Evolutionary conservation across 495 filamentous ascomycete genomes (phyloP).

Genomic region (Glonium stellatum): DNA sequence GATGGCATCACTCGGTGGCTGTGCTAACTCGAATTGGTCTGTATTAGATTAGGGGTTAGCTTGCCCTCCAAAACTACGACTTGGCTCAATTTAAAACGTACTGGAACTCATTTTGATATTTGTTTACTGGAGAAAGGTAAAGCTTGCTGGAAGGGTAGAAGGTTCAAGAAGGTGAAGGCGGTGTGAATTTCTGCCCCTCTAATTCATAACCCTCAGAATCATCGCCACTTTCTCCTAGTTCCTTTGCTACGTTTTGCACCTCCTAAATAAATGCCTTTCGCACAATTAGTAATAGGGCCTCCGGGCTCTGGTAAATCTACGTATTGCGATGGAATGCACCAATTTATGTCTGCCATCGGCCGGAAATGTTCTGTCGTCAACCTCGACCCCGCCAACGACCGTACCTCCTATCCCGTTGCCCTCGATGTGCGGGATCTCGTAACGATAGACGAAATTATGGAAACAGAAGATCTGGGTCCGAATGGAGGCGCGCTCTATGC

Average conservation of each 20-base stretch:
- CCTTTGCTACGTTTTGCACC: not conserved
- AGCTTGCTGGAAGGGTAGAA: not conserved
- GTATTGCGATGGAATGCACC: conserved; percentile 97
- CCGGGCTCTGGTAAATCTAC: conserved; percentile 95
- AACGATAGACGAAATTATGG: conserved; percentile 89
- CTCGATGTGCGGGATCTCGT: conserved; percentile 86
- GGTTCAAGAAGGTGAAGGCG: not conserved
- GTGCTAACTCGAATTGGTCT: conserved; percentile 58
- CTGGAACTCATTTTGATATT: conserved; percentile 12
- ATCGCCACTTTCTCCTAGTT: not conserved
- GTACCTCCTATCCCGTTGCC: conserved; percentile 69
- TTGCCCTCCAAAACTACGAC: not conserved
- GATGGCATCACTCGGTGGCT: conserved; percentile 81
- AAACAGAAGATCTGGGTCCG: conserved; percentile 80
- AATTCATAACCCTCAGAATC: not conserved
- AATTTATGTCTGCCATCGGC: conserved; percentile 91
- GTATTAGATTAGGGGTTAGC: conserved; percentile 12
- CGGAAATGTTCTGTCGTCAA: conserved; percentile 93
- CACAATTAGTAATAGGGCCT: conserved; percentile 82
- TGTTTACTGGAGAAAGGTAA: not conserved
- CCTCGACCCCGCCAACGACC: conserved; percentile 94
- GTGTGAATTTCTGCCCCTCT: not conserved
- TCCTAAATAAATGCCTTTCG: conserved; percentile 47
- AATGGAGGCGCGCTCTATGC: conserved; percentile 92
- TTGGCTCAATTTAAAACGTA: not conserved